Evolutionary conservation across 768 basidiomycete genomes (phyloP).

Genomic region (Brasilioporus rufonigricans): DNA sequence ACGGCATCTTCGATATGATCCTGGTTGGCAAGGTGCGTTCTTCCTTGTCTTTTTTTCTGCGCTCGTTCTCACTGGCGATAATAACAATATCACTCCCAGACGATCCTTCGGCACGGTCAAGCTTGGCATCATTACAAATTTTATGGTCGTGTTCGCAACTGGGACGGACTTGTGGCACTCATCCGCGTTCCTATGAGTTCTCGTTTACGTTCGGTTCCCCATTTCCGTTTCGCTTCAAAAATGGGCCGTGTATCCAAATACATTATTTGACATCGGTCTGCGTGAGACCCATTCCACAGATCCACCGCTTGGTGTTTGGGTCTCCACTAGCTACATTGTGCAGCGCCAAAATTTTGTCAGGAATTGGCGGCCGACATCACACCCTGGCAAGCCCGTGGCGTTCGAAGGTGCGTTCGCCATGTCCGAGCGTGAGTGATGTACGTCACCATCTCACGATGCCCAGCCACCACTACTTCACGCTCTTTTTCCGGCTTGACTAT

Average conservation of each 20-base stretch:
- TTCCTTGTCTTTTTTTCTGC: background rate
- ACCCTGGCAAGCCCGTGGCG: constrained; percentile 37
- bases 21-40: constrained; percentile 54
- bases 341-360: constrained; percentile 67
- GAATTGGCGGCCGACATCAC: constrained; percentile 54
- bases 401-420: constrained; percentile 68
- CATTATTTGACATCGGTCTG: constrained; percentile 3
- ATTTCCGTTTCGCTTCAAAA: background rate
- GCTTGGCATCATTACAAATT: constrained; percentile 49
- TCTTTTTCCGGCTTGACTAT: background rate
- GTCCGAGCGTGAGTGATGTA: constrained; percentile 42
- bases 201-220: background rate
- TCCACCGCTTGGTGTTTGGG: constrained; percentile 26
- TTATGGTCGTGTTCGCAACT: constrained; percentile 53
- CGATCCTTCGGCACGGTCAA: constrained; percentile 44
- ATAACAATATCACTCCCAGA: constrained; percentile 31
- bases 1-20: constrained; percentile 59
- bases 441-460: background rate
- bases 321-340: constrained; percentile 72
- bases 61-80: background rate
- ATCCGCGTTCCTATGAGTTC: constrained; percentile 38
- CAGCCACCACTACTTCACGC: background rate
- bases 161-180: constrained; percentile 60
- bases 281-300: constrained; percentile 7
- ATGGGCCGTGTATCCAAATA: no score